phyloP scores from a whole-genome alignment of 139 green algal species.

The Asterochloris erici region DNA sequence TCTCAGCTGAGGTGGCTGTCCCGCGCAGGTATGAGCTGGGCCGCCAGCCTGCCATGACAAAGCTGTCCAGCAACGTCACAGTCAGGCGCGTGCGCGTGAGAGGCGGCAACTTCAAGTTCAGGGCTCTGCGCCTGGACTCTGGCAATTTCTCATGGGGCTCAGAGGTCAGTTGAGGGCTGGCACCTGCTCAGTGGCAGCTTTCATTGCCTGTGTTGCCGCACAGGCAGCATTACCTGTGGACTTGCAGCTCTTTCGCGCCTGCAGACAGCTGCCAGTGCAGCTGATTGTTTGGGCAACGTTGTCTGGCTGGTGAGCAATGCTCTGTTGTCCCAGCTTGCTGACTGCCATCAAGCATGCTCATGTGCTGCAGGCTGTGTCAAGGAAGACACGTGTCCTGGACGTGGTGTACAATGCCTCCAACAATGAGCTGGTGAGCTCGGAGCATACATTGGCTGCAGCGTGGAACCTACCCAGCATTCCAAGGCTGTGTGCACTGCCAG shows the following conservation, averaged over 20 bases:
- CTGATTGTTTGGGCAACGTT: no score
- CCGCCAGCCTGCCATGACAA: constrained; percentile 92
- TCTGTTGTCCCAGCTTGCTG: background rate
- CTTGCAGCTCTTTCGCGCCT: no score
- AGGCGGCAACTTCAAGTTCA: constrained; percentile 98
- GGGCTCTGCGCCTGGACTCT: constrained; percentile 92
- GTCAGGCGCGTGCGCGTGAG: constrained; percentile 88
- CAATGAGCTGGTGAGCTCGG: constrained; percentile 92
- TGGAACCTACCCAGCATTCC: no score
- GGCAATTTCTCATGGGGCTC: constrained; percentile 96
- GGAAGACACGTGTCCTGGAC: constrained; percentile 95
- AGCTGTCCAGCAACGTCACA: constrained; percentile 88
- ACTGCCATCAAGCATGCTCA: background rate
- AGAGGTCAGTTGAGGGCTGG: constrained; percentile 41
- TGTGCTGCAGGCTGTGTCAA: constrained; percentile 68
- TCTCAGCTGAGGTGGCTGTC: background rate
- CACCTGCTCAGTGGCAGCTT: background rate
- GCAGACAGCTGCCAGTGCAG: no score
- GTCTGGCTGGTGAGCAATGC: background rate
- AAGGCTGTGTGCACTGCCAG: no score
- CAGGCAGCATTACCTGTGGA: background rate
- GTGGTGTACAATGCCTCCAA: constrained; percentile 99
- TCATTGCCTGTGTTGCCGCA: background rate
- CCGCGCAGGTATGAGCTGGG: constrained; percentile 93
- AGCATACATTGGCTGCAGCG: background rate